Base-by-base conservation (phyloP, 371 early-diverging fungal genomes). In the Mortierella sp. region DNA sequence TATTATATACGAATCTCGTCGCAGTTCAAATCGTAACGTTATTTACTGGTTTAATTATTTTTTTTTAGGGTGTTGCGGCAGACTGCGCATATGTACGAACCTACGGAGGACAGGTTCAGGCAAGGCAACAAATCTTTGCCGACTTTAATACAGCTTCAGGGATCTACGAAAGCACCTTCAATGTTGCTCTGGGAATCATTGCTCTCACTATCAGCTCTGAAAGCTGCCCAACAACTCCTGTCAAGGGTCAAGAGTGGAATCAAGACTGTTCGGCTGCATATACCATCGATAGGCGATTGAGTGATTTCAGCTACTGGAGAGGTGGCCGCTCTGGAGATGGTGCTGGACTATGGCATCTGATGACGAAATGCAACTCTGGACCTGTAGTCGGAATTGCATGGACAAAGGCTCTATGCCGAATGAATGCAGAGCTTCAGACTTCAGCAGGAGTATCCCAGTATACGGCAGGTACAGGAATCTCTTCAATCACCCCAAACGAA, bases 351-450 rank as follows among this genome's bases (percentile, higher is more conserved):
- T 98, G 98, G 97, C 97, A 97, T 82, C 85, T 98, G 55, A 90
- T 98, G 94, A 96, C 97, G 8, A 88, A 91, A 61, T 97, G 97
- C 83, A 84, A 90, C 78, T 91, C 96, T 6, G 96, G 96, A 37
- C 81, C 93, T 3, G 92, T 96, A 62, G 96, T 98, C 4, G 98
- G 98, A 5, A 87, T 98, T 55, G 98, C 97, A 40, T 98, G 98
- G 98, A 82, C 96, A 26, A 87, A 89, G n/a, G 89, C 90, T 5
- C 68, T 96, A 23, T 97, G 98, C 76, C 82, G 84, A 61, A 86
- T 86, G 22, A 77, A 79, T 19, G 68, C 90, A 7, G 79, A 72
- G 54, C 9, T 63, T 1, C 89, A 93, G 64, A 65, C 70, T 37
- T 64, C 81, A 9, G 63, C 64, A 59, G 88, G 86, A 43, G 56